Base-by-base conservation (phyloP, 148 eudicot genomes). In the Simmondsia chinensis region DNA sequence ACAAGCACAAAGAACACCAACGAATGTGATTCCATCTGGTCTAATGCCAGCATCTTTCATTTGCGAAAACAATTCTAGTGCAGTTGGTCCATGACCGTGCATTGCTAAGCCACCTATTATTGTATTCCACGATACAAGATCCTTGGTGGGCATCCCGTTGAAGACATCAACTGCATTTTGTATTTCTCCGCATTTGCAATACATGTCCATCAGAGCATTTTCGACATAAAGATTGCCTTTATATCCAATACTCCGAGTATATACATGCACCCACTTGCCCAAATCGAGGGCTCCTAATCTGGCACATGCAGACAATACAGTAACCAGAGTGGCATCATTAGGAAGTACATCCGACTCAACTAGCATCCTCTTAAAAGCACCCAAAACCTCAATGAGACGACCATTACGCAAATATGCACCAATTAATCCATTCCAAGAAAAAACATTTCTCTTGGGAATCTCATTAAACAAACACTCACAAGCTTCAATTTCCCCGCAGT, bases 341-440 rank as follows among this genome's bases (percentile, higher is more conserved):
- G 83, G 75, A 47, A 30, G 49, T 61, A 80, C 89, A 43, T 75
- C 38, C 11, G 65, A 30, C n/a, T 74, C 80, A 29, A 52, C 60
- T 37, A 85, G 44, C 86, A 85, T 80, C 61, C 40, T 61, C 37
- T 85, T 60, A 39, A 85, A 85, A 46, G 76, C 25, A 24, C 43
- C 42, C 52, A 80, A 39, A 59, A 69, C 86, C 31, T 80, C 70
- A 9, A 22, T 11, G 21, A 55, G 77, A 20, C 51, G 55, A 20
- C 57, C 65, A 41, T 48, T 39, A 13, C 57, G 79, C 34, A 73
- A 62, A 48, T 80, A 77, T 13, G 79, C 89, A 53, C 70, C 70
- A 51, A 80, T 77, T 48, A 85, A 56, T 54, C 59, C 85, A 68
- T 85, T 85, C 95, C 95, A 85, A 47, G 89, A 74, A 55, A 74